Evolutionary conservation across 2,329 filamentous ascomycete species (phyloP).

Genomic region (Stachybotrys elegans): DNA sequence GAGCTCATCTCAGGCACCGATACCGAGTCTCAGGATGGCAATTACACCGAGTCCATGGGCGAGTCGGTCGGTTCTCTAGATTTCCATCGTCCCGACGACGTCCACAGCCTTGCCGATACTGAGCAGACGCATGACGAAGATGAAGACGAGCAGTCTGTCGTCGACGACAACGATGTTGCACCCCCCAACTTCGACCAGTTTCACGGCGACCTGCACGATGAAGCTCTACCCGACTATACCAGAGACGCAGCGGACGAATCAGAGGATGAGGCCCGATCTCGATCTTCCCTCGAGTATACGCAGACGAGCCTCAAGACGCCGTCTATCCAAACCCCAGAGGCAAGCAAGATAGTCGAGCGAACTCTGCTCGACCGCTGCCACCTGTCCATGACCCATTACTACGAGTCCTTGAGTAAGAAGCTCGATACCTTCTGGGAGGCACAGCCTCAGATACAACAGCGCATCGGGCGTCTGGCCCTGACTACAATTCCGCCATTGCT

Average conservation of each 20-base stretch:
- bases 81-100: slow-evolving; percentile 43
- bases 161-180: slow-evolving; percentile 23
- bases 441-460: no score
- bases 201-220: slow-evolving; percentile 1
- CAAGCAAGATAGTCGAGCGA: slow-evolving; percentile 19
- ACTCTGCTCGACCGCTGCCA: no score
- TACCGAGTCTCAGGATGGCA: slow-evolving; percentile 46
- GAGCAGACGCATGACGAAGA: slow-evolving; percentile 41
- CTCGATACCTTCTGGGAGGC: no score
- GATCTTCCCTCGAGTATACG: slow-evolving; percentile 42
- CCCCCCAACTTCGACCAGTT: slow-evolving; percentile 2
- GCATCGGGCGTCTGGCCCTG: no score
- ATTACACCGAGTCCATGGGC: slow-evolving; percentile 39
- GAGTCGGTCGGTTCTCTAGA: slow-evolving; percentile 48
- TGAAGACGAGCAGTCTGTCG: slow-evolving; percentile 18
- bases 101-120: slow-evolving; percentile 46
- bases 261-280: slow-evolving; percentile 35
- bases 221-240: slow-evolving; percentile 8
- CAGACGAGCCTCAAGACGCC: slow-evolving; percentile 42
- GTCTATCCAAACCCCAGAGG: slow-evolving; percentile 31
- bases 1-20: slow-evolving; percentile 51
- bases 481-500: no score
- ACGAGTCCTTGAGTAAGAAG: no score
- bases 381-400: no score
- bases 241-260: slow-evolving; percentile 26